Evolutionary conservation across 495 filamentous ascomycete genomes (phyloP).

Genomic region (Podospora appendiculata): DNA sequence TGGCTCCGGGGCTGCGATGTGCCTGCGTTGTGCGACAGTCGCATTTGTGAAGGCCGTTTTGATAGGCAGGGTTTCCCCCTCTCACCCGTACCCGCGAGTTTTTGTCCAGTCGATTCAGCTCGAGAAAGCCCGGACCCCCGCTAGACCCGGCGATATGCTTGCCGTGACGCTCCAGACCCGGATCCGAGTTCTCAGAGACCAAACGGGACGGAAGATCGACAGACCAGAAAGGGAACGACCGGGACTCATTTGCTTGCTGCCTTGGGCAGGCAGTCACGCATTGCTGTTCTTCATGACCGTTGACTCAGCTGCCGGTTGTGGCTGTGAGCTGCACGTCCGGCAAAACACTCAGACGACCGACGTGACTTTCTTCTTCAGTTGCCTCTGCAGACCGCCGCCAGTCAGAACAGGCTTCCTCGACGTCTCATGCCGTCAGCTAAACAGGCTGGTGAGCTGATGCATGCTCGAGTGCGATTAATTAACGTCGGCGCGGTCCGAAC

Average conservation of each 20-base stretch:
- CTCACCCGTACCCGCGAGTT: slow-evolving; percentile 1
- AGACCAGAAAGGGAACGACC: background rate
- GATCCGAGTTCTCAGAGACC: background rate
- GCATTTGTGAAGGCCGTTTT: slow-evolving; percentile 8
- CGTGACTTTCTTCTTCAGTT: background rate
- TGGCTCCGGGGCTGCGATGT: slow-evolving; percentile 15
- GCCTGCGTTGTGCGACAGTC: slow-evolving; percentile 17
- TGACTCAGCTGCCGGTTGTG: slow-evolving; percentile 11
- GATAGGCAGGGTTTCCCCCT: slow-evolving; percentile 12
- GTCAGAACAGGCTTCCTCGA: too few relatives aligned
- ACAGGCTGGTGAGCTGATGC: background rate
- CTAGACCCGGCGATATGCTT: background rate
- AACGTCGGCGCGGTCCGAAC: slow-evolving; percentile 3
- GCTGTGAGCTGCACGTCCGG: background rate
- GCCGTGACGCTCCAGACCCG: background rate
- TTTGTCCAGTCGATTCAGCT: slow-evolving; percentile 6
- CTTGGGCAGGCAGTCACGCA: too few relatives aligned
- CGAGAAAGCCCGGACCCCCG: background rate
- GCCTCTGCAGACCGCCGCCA: background rate
- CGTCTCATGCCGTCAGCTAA: slow-evolving; percentile 4
- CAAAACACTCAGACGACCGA: background rate
- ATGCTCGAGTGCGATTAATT: background rate
- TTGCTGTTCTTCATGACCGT: slow-evolving; percentile 3
- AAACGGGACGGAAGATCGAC: slow-evolving; percentile 1
- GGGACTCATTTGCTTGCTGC: background rate